Conservation (phyloP, 345 rosid species). For the Melaleuca quinquenervia region DNA sequence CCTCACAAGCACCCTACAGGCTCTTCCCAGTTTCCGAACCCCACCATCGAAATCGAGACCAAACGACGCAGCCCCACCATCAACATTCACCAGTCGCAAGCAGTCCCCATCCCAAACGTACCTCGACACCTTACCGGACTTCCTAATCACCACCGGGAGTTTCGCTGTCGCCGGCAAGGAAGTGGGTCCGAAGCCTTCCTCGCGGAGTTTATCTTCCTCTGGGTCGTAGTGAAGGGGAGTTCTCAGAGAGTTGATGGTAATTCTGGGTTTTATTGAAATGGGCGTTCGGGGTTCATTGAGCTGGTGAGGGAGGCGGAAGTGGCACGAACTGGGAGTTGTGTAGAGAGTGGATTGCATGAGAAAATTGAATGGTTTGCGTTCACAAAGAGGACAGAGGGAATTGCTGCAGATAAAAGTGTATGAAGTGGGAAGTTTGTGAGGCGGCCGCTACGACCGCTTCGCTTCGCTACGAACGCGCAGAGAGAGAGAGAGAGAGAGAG, state of each 20-base stretch:
- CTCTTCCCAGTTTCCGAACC: slow-evolving; percentile 22
- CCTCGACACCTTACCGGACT: slow-evolving; percentile 43
- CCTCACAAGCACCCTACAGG: slow-evolving; percentile 30
- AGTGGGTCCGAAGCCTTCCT: slow-evolving; percentile 9
- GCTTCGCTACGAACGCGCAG: background rate
- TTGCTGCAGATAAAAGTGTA: background rate
- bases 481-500: background rate
- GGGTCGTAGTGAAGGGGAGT: slow-evolving; percentile 27
- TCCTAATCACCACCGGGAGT: slow-evolving; percentile 41
- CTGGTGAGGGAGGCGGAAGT: slow-evolving; percentile 17
- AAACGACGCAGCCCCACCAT: slow-evolving; percentile 25
- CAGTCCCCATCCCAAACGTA: slow-evolving; percentile 47
- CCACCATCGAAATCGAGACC: slow-evolving; percentile 21
- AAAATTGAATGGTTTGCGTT: background rate
- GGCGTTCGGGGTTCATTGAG: background rate
- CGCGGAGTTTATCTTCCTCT: background rate
- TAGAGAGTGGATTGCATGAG: background rate
- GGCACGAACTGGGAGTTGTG: slow-evolving; percentile 1
- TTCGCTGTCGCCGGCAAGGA: slow-evolving; percentile 2
- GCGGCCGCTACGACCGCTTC: background rate
- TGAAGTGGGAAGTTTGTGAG: background rate
- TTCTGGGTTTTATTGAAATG: background rate
- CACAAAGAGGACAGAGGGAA: background rate
- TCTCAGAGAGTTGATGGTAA: slow-evolving; percentile 9
- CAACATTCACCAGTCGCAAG: slow-evolving; percentile 29